These are phyloP conservation scores for Eucalyptus brandiana DNA, from an alignment of 345 rosid genomes.

Conservation along the genomic window DNA sequence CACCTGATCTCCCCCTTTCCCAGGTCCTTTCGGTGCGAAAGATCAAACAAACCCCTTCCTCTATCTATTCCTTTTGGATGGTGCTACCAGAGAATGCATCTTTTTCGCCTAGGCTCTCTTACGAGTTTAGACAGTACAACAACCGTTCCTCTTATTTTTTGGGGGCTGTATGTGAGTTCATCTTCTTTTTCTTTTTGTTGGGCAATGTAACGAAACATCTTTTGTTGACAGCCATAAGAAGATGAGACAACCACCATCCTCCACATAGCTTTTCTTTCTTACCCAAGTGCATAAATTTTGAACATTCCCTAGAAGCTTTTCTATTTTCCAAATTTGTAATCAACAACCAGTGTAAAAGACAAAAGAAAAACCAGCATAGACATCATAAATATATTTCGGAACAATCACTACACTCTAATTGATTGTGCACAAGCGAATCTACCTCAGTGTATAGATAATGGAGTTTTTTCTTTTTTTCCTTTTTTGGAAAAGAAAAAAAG, in stretches of 20 bases:
- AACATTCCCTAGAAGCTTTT: background rate
- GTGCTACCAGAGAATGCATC: background rate
- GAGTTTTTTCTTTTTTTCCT: background rate
- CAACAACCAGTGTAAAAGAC: background rate
- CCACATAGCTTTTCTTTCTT: background rate
- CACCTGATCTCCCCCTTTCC: background rate
- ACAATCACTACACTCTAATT: background rate
- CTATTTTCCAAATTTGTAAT: background rate
- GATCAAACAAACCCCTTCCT: background rate
- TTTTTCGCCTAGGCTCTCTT: background rate
- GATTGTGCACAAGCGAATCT: background rate
- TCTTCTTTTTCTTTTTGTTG: background rate
- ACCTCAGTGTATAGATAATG: background rate
- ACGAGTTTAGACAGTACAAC: background rate
- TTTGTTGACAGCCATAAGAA: background rate
- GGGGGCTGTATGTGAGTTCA: background rate
- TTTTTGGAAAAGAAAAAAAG: background rate
- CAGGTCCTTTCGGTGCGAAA: background rate
- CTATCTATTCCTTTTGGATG: background rate
- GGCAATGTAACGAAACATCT: background rate
- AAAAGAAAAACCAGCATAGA: background rate
- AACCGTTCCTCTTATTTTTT: background rate
- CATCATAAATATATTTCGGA: background rate
- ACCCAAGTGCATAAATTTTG: background rate
- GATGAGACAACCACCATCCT: background rate